These are phyloP conservation scores for Nicotiana undulata DNA, from an alignment of 257 asterid genomes.

Conservation along the genomic window DNA sequence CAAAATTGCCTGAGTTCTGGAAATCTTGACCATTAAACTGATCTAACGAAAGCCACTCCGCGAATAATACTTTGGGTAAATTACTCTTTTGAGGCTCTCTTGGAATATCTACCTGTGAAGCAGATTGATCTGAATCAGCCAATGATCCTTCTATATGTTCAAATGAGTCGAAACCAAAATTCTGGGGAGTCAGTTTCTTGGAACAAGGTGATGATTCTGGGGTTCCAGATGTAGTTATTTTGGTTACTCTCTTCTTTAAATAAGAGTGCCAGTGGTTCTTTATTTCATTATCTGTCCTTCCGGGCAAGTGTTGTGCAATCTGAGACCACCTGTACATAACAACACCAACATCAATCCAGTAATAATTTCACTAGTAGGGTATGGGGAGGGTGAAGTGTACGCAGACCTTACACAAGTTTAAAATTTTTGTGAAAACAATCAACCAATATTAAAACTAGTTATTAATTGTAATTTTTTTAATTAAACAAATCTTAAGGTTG, in stretches of 20 bases:
- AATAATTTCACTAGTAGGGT: too few relatives aligned
- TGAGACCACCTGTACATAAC: conserved; percentile 87
- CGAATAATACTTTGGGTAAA: conserved; percentile 56
- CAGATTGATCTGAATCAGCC: conserved; percentile 31
- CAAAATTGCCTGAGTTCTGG: not conserved
- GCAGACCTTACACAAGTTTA: too few relatives aligned
- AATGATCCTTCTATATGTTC: conserved; percentile 23
- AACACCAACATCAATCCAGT: too few relatives aligned
- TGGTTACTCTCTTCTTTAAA: conserved; percentile 41
- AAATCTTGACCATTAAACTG: conserved; percentile 21
- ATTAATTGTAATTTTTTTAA: too few relatives aligned
- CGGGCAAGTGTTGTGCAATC: conserved; percentile 51
- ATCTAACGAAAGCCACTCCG: conserved; percentile 72
- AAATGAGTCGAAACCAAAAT: conserved; percentile 26
- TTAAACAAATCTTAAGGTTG: too few relatives aligned
- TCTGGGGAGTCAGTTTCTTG: conserved; percentile 14
- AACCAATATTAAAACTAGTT: too few relatives aligned
- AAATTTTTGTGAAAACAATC: too few relatives aligned
- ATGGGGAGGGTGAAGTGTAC: too few relatives aligned
- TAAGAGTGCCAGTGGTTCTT: conserved; percentile 66
- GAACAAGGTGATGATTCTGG: conserved; percentile 13
- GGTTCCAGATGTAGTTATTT: conserved; percentile 9
- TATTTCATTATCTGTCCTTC: conserved; percentile 68
- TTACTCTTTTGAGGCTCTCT: conserved; percentile 19
- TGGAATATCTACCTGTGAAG: conserved; percentile 7